Evolutionary conservation across 1,284 basidiomycete genomes (phyloP), one percentile per base, ranked within the genome.

Genomic region (Moniliophthora roreri): DNA sequence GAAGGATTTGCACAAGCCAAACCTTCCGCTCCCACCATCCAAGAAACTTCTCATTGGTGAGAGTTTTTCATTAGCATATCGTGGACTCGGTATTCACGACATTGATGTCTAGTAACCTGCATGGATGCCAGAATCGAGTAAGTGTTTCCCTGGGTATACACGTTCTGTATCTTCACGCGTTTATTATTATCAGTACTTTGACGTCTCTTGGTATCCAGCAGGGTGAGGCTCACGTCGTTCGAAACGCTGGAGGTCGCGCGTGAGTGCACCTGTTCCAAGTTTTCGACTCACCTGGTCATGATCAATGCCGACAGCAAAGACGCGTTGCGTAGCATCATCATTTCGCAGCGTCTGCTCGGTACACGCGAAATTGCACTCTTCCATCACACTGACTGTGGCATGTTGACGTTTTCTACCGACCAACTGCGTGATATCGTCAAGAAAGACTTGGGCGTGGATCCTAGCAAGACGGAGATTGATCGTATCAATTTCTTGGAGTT

Each of bases 381-480:
- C 63, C 84, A 81, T 64, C 85, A 87, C 65, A 85, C 84, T 2
- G 81, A 76, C 50, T 87, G 86, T 63, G 85, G 85, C 46, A 87
- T 88, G 83, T 67, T 82, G 39, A 80, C 78, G 1, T 85, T 86
- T 67, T 75, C 71, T 18, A 76, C 78, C 45, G 69, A 74, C 4
- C 62, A 79, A 60, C 69, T 88, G 21, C 79, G 77, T 39, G 62
- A 71, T 16, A 69, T 78, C 48, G 73, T 87, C 53, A 80, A 78
- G 61, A 54, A 55, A 23, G 52, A 54, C 13, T 34, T 50, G 10
- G 38, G 15, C 11, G 71, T 76, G 37, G 70, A 46, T 18, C 24
- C 74, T 16, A 26, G 35, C 15, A 72, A 76, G 37, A 34, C 60
- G 1, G 63, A 69, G 13, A 69, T 76, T 37, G 65, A 84, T 49